These are phyloP conservation scores for Chaetomium sp. DNA, from an alignment of 2,329 filamentous ascomycete genomes.

Conservation along the genomic window DNA sequence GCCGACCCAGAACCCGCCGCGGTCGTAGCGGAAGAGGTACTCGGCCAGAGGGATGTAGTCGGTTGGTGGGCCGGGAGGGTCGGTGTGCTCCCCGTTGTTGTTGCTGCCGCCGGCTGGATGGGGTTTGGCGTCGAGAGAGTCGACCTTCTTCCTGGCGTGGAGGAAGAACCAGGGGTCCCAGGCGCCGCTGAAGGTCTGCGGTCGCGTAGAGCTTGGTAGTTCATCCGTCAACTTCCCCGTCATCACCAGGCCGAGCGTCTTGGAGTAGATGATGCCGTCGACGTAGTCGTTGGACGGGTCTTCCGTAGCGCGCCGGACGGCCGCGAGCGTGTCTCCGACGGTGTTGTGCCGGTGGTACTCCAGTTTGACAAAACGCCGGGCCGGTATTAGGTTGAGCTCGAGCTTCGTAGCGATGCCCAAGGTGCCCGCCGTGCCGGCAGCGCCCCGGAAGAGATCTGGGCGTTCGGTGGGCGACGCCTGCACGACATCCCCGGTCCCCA, in stretches of 20 bases:
- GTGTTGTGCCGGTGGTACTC: constrained; percentile 3
- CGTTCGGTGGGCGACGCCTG: constrained; percentile 48
- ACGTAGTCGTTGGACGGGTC: constrained; percentile 48
- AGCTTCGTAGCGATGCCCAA: constrained; percentile 14
- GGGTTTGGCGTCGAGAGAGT: background rate
- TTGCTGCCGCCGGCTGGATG: background rate
- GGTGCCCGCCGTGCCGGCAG: constrained; percentile 58
- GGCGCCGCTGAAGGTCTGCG: constrained; percentile 44
- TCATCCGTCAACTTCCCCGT: constrained; percentile 50
- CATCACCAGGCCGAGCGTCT: constrained; percentile 51
- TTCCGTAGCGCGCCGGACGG: constrained; percentile 2
- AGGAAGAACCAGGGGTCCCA: constrained; percentile 69
- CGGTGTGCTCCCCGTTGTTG: background rate
- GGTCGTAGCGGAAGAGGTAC: constrained; percentile 3
- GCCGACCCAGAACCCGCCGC: constrained; percentile 5
- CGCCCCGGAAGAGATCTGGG: constrained; percentile 57
- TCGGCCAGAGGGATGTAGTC: constrained; percentile 5
- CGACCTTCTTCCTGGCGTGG: constrained; percentile 40
- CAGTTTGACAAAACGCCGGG: constrained; percentile 8
- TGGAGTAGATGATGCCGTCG: constrained; percentile 60
- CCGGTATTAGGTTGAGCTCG: constrained; percentile 6
- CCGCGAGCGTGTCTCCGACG: background rate
- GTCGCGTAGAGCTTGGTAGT: background rate
- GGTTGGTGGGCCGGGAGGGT: background rate
- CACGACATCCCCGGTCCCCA: constrained; percentile 52